A percentile compares a stretch with the other conserved stretches of the same genome.
Conservation (phyloP, 805 yeast species). For the Cyberlindnera japonica region DNA sequence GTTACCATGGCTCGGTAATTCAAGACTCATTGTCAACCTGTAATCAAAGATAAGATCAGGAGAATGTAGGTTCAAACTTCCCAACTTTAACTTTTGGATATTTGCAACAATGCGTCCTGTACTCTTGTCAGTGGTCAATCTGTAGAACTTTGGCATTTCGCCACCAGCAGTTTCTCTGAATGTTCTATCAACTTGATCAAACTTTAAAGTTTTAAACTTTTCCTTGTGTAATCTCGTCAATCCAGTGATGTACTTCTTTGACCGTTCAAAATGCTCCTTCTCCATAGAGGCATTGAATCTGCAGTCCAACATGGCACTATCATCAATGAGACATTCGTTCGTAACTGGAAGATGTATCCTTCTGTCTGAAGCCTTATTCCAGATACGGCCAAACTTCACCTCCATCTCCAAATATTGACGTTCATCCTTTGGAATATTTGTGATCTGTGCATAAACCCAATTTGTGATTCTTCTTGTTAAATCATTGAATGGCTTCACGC, state of each 20-base stretch:
- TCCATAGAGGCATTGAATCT: constrained; percentile 65
- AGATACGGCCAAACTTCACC: constrained; percentile 67
- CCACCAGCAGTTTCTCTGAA: constrained; percentile 60
- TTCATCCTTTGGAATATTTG: constrained; percentile 53
- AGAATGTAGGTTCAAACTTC: constrained; percentile 64
- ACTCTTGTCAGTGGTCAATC: constrained; percentile 64
- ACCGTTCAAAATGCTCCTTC: constrained; percentile 54
- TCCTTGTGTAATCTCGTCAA: constrained; percentile 49
- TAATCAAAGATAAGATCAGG: constrained; percentile 79
- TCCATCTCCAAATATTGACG: constrained; percentile 65
- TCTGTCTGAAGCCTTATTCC: constrained; percentile 58
- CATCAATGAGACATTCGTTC: constrained; percentile 56
- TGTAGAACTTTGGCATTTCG: constrained; percentile 58
- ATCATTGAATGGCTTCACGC: constrained; percentile 75
- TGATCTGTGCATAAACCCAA: constrained; percentile 83
- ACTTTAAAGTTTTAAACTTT: constrained; percentile 56
- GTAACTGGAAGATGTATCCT: constrained; percentile 63
- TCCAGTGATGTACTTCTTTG: constrained; percentile 51
- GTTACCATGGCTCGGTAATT: constrained; percentile 63
- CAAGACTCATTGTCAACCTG: constrained; percentile 71
- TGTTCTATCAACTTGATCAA: constrained; percentile 59
- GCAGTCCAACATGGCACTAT: constrained; percentile 51
- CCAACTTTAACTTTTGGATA: constrained; percentile 70
- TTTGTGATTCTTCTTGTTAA: constrained; percentile 76
- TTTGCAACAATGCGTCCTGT: constrained; percentile 66